phyloP scores from a whole-genome alignment of 805 yeast genomes.

The Candida boleticola region DNA sequence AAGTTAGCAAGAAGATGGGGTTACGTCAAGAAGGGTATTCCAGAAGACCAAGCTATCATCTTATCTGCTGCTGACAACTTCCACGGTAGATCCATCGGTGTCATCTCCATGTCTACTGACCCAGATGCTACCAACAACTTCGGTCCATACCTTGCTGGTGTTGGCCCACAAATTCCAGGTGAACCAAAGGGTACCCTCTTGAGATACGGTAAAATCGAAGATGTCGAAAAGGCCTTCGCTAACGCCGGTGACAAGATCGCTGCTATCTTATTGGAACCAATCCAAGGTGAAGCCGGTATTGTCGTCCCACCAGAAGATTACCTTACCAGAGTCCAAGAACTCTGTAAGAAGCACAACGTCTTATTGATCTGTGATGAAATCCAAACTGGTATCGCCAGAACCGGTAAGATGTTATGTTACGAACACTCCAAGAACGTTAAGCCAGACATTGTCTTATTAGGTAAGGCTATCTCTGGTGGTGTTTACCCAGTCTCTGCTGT shows the following conservation, averaged over 20 bases:
- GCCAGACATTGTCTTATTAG: constrained; percentile 87
- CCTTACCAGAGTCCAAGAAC: constrained; percentile 64
- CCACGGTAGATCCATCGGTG: constrained; percentile 95
- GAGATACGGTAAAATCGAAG: constrained; percentile 84
- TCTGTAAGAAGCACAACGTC: constrained; percentile 82
- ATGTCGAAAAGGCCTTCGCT: constrained; percentile 76
- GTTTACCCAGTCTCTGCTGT: constrained; percentile 91
- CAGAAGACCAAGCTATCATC: constrained; percentile 79
- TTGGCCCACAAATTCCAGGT: constrained; percentile 84
- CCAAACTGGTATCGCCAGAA: constrained; percentile 97
- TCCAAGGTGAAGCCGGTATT: constrained; percentile 98
- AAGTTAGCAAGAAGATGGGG: constrained; percentile 98
- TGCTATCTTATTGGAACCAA: constrained; percentile 90
- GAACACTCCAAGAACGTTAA: constrained; percentile 77
- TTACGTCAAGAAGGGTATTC: constrained; percentile 79
- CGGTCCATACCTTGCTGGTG: constrained; percentile 85
- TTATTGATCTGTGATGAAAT: constrained; percentile 93
- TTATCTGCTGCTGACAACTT: constrained; percentile 86
- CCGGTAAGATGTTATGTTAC: constrained; percentile 89
- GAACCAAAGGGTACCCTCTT: constrained; percentile 55
- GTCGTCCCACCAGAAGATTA: constrained; percentile 89
- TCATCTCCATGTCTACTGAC: constrained; percentile 94
- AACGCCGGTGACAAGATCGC: constrained; percentile 87
- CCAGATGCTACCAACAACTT: constrained; percentile 85
- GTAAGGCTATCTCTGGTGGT: constrained; percentile 96